Conservation (phyloP, 2,329 filamentous ascomycete genomes). For the Trichophyton rubrum region DNA sequence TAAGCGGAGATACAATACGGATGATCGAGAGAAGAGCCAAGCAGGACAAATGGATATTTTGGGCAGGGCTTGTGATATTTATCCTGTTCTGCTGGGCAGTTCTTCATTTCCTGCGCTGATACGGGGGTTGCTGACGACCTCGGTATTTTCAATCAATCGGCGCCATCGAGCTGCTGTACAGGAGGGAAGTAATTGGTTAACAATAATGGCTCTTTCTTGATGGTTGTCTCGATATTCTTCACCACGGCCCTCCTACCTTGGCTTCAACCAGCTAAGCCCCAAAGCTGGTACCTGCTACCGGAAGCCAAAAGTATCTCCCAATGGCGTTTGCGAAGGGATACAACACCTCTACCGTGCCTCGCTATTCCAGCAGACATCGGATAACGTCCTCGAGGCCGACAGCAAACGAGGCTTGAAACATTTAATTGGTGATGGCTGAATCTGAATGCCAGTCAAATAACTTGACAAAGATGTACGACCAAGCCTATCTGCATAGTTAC, state of each 20-base stretch:
- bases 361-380: not conserved
- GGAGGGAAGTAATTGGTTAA: not conserved
- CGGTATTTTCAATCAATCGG: not conserved
- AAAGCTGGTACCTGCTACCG: not conserved
- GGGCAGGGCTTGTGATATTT: constrained; percentile 72
- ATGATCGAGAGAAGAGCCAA: constrained; percentile 87
- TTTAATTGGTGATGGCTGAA: no score
- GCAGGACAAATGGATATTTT: constrained; percentile 98
- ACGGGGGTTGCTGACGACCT: not conserved
- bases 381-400: not conserved
- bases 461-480: no score
- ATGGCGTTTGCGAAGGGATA: not conserved
- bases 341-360: not conserved
- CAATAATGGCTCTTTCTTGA: not conserved
- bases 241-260: not conserved
- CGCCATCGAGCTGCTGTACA: not conserved
- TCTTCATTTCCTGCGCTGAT: constrained; percentile 65
- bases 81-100: constrained; percentile 87
- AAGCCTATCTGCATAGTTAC: no score
- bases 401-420: not conserved
- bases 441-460: no score
- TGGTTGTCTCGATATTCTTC: not conserved
- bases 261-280: not conserved
- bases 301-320: not conserved
- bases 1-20: constrained; percentile 90